Evolutionary conservation across 1,139 yeast genomes (phyloP).

Genomic region (Blastobotrys arbuscula): DNA sequence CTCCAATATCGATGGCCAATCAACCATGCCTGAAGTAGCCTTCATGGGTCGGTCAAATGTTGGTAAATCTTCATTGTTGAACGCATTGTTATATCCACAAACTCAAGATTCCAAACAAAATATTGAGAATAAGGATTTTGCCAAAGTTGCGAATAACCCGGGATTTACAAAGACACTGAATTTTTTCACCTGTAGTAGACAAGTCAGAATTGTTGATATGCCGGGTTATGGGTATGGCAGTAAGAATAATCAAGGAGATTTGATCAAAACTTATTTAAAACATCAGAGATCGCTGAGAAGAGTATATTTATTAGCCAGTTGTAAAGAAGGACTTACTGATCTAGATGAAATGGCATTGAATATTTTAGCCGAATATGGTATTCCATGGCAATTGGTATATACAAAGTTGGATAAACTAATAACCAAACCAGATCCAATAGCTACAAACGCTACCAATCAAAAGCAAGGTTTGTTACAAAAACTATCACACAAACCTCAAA

Average conservation of each 20-base stretch:
- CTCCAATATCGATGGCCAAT: conserved; percentile 11
- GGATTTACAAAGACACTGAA: conserved; percentile 77
- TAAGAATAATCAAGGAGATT: conserved; percentile 57
- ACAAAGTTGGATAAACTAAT: conserved; percentile 60
- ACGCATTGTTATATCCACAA: conserved; percentile 36
- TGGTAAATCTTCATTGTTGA: conserved; percentile 75
- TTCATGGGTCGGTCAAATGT: conserved; percentile 77
- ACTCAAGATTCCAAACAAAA: conserved; percentile 36
- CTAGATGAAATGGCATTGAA: conserved; percentile 52
- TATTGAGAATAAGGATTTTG: conserved; percentile 37
- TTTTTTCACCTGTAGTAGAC: conserved; percentile 60
- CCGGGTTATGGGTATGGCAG: conserved; percentile 84
- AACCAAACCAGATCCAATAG: conserved; percentile 12
- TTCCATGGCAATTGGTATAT: conserved; percentile 66
- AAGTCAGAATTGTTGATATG: conserved; percentile 64
- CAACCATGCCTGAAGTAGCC: conserved; percentile 55
- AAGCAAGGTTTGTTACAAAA: conserved; percentile 1
- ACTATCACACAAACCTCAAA: neutral
- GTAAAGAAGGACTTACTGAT: conserved; percentile 49
- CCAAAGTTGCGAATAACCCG: conserved; percentile 54
- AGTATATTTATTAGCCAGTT: conserved; percentile 58
- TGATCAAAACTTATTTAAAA: conserved; percentile 56
- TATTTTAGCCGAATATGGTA: conserved; percentile 48
- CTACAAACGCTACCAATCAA: neutral
- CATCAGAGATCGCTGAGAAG: conserved; percentile 49